These are phyloP conservation scores for Funneliformis caledonium DNA, from an alignment of 371 early-diverging fungal species.

Conservation along the genomic window DNA sequence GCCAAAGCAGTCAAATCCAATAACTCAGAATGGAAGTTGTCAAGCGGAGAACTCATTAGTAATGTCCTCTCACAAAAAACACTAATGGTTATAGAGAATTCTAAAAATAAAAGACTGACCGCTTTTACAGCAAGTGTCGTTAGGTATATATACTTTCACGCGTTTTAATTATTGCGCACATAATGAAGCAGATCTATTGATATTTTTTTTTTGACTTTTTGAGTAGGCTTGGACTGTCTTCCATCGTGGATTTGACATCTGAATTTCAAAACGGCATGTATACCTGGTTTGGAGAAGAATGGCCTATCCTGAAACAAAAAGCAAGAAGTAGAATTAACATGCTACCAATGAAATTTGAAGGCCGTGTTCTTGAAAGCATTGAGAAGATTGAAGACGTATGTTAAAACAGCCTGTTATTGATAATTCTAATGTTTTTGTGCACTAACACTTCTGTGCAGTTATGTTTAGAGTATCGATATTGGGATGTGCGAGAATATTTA, in stretches of 20 bases:
- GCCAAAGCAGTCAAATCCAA: neutral
- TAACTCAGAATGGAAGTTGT: too few relatives aligned
- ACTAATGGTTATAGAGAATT: neutral
- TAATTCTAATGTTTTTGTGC: conserved; percentile 16
- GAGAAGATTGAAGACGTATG: conserved; percentile 4
- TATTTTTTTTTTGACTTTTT: neutral
- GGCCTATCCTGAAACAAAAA: conserved; percentile 10
- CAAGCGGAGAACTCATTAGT: neutral
- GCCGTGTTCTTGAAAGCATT: neutral
- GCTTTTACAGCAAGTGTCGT: conserved; percentile 1
- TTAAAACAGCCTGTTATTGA: conserved; percentile 12
- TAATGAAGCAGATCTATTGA: neutral
- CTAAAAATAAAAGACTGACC: neutral
- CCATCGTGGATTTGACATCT: conserved; percentile 32
- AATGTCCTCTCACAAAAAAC: conserved; percentile 14
- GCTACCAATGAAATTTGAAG: conserved; percentile 11
- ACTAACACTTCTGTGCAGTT: conserved; percentile 20
- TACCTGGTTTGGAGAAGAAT: conserved; percentile 37
- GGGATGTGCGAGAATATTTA: conserved; percentile 18
- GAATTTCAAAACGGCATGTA: conserved; percentile 32
- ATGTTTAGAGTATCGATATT: conserved; percentile 18
- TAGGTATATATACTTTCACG: conserved; percentile 4
- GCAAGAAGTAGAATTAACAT: neutral
- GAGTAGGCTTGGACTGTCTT: conserved; percentile 33
- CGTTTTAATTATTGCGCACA: neutral